Conservation (phyloP, 352 stramenopile genomes). For the Elongisporangium senticosum region DNA sequence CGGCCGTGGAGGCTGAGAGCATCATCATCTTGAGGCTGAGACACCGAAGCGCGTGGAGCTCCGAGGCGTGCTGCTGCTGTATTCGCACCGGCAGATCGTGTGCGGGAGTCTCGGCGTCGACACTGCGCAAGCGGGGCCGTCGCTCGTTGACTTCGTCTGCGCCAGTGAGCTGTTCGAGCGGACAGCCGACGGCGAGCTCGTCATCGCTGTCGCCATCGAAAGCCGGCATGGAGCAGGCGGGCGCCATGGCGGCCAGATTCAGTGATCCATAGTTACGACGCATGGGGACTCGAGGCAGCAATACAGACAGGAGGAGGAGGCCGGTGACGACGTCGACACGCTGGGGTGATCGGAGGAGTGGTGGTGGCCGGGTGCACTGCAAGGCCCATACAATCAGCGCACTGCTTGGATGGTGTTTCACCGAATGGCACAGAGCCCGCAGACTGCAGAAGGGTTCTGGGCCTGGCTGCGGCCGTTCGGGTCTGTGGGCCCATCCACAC, state of each 20-base stretch:
- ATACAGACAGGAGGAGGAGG: not conserved
- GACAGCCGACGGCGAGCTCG: slow-evolving; percentile 32
- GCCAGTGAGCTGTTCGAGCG: slow-evolving; percentile 23
- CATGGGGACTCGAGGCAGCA: slow-evolving; percentile 15
- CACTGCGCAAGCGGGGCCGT: slow-evolving; percentile 1
- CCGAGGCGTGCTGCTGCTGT: slow-evolving; percentile 30
- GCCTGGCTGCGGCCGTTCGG: not conserved
- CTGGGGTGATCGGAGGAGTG: not conserved
- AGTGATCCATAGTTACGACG: slow-evolving; percentile 51
- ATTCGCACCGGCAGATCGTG: slow-evolving; percentile 17
- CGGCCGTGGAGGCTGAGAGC: slow-evolving; percentile 20
- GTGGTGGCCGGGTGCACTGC: not conserved
- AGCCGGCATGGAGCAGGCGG: slow-evolving; percentile 15
- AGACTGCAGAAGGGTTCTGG: not conserved
- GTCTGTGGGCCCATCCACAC: not conserved
- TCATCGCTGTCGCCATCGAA: slow-evolving; percentile 10
- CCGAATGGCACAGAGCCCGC: not conserved
- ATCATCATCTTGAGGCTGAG: slow-evolving; percentile 54
- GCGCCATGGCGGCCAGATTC: slow-evolving; percentile 41
- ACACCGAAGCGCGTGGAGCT: slow-evolving; percentile 46
- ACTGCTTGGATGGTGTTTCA: not conserved
- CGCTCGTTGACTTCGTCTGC: not conserved
- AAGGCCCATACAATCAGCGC: not conserved
- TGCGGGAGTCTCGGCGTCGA: slow-evolving; percentile 6
- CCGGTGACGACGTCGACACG: not conserved